A percentile compares a stretch with the other conserved stretches of the same genome.
These are phyloP conservation scores for Xerocomus spinulosus DNA, from an alignment of 768 basidiomycete species.

Conservation along the genomic window DNA sequence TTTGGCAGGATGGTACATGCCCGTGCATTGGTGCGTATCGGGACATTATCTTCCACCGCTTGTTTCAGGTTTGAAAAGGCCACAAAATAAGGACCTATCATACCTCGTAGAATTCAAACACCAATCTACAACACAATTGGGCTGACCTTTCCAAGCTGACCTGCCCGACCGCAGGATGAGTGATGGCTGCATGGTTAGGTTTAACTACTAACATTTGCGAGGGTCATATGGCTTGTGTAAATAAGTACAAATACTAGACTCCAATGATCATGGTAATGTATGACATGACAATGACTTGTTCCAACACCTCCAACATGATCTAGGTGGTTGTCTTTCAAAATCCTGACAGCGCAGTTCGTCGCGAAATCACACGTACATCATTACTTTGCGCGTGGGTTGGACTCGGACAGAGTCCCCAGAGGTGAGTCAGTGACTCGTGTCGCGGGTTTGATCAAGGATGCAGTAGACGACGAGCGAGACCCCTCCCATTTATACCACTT, in stretches of 20 bases:
- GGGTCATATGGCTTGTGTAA: neutral
- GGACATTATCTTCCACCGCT: constrained; percentile 72
- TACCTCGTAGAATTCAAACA: neutral
- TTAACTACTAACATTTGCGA: neutral
- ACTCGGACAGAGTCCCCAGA: neutral
- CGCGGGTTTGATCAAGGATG: constrained; percentile 8
- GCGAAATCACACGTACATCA: too few species aligned
- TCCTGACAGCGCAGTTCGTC: too few species aligned
- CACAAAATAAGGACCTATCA: constrained; percentile 86
- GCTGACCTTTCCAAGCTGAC: constrained; percentile 81
- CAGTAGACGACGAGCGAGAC: constrained; percentile 14
- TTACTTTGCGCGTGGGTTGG: neutral
- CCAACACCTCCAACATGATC: too few species aligned
- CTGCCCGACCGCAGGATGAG: constrained; percentile 57
- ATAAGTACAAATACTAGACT: constrained; percentile 1
- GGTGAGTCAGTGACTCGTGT: too few species aligned
- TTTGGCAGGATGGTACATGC: constrained; percentile 92
- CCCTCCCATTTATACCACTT: constrained; percentile 20
- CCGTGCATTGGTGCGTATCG: constrained; percentile 84
- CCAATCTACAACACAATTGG: neutral
- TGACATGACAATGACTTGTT: too few species aligned
- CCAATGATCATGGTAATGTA: neutral
- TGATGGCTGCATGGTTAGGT: constrained; percentile 56
- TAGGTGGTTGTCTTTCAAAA: too few species aligned
- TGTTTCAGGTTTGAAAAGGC: constrained; percentile 86